Percentiles rank a stretch among this genome's conserved stretches.
Evolutionary conservation across 805 yeast genomes (phyloP).

Genomic region (Wickerhamomyces alni): DNA sequence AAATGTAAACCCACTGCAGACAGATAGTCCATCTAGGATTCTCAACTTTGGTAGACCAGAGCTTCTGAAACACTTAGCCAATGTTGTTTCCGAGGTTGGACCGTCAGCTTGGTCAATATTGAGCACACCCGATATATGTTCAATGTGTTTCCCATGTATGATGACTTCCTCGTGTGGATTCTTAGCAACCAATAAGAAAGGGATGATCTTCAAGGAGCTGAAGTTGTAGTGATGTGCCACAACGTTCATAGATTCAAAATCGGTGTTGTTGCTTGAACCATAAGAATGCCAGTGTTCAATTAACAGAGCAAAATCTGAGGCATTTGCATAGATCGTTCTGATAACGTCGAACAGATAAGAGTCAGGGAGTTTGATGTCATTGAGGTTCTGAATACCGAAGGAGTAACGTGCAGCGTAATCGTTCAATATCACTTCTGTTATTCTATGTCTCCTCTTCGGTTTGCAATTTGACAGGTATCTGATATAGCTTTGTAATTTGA

Average conservation of each 20-base stretch:
- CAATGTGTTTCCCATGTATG: neutral
- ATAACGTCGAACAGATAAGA: constrained; percentile 2
- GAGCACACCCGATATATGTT: neutral
- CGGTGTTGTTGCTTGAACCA: neutral
- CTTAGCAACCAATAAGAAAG: neutral
- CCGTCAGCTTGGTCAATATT: constrained; percentile 2
- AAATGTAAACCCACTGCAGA: constrained; percentile 1
- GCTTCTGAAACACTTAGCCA: neutral
- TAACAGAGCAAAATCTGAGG: constrained; percentile 4
- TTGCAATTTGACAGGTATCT: neutral
- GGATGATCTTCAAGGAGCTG: neutral
- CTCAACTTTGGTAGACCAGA: neutral
- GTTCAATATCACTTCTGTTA: constrained; percentile 3
- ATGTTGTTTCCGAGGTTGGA: neutral
- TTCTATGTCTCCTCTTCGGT: neutral
- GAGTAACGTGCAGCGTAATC: constrained; percentile 2
- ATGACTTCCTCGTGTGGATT: constrained; percentile 1
- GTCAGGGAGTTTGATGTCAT: neutral
- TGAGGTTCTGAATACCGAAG: constrained; percentile 2
- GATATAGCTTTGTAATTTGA: constrained; percentile 1
- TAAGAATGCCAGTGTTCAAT: neutral
- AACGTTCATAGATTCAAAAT: neutral
- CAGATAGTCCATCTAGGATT: neutral
- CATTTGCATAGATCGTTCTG: constrained; percentile 4
- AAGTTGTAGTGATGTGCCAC: constrained; percentile 1